A percentile compares a stretch with the other conserved stretches of the same genome.
Evolutionary conservation across 306 rosid genomes (phyloP).

Genomic region (Prunus mira): DNA sequence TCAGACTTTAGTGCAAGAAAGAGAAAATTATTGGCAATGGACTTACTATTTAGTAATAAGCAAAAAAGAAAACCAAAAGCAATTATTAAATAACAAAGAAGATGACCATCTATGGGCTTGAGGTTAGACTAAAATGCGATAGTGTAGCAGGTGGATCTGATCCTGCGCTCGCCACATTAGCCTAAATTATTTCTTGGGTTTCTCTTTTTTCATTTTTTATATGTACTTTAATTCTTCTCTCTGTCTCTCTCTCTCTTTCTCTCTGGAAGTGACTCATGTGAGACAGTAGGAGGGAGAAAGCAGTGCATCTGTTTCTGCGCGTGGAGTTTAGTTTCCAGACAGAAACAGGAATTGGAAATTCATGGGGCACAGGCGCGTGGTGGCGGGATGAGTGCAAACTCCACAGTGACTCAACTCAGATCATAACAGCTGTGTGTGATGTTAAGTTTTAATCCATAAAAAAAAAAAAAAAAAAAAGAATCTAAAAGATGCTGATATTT

Average conservation of each 20-base stretch:
- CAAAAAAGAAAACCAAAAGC: neutral
- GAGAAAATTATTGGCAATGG: slow-evolving; percentile 49
- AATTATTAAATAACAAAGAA: slow-evolving; percentile 19
- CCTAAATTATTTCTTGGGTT: neutral
- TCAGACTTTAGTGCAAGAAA: slow-evolving; percentile 36
- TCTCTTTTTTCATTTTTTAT: too few species aligned
- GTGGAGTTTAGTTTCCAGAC: slow-evolving; percentile 3
- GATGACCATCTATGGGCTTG: slow-evolving; percentile 29
- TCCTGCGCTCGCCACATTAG: neutral
- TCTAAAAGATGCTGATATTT: slow-evolving; percentile 8
- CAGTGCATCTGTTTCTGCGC: neutral
- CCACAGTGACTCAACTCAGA: neutral
- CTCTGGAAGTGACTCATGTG: neutral
- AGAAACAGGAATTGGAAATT: neutral
- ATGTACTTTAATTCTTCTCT: neutral
- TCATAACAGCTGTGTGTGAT: slow-evolving; percentile 36
- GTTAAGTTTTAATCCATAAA: slow-evolving; percentile 28
- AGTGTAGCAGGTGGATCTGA: slow-evolving; percentile 28
- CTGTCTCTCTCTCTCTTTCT: neutral
- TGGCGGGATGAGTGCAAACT: neutral
- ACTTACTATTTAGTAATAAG: slow-evolving; percentile 22
- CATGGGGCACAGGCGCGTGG: neutral
- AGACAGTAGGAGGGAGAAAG: neutral
- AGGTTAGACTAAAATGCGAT: slow-evolving; percentile 56
- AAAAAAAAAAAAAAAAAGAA: neutral